Evolutionary conservation across 2,329 filamentous ascomycete species (phyloP), one percentile per base, ranked within the genome.

Genomic region (Didymosphaeria variabile): DNA sequence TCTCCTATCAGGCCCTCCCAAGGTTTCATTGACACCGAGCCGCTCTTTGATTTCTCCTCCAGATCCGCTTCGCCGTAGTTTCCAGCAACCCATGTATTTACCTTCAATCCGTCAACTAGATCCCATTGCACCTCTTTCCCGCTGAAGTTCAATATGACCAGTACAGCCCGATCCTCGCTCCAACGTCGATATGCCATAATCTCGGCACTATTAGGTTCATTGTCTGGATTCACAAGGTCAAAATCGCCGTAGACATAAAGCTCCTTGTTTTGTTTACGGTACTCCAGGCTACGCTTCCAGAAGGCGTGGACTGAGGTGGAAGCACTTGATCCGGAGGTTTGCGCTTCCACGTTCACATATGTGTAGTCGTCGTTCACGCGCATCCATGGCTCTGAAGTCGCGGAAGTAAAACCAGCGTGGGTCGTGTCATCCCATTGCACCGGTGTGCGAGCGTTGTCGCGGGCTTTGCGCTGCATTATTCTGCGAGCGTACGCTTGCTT

Each of bases 381-480:
- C 86, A 89, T 89, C 87, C 87, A 89, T 0, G 87, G 86, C 38
- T 79, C 80, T 0, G 80, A 82, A 0, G 77, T 77, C 0, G 77
- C 65, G 13, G 79, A 75, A 7, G 87, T 88, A 78, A 92, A 92
- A 2, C 90, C 90, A 0, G 85, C 87, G 64, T 89, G 84, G 0
- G 81, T 69, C 0, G 79, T 76, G 1, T 73, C 77, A 53, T 83
- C 82, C 90, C 90, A 92, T 68, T 91, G 89, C 79, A 92, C 87
- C 0, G 90, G 90, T 4, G 86, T 85, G 17, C 90, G 82, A 10
- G 88, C 85, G 69, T 91, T 87, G 73, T 92, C 89, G 45, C 89
- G 82, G n/a, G 84, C 87, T 57, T 90, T 85, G 62, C 83, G 80
- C 60, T 87, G 84, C 67, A 91, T 79, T 62, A 72, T 81, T 23